These are phyloP conservation scores for Arctium lappa DNA, from an alignment of 129 eudicot species.

Conservation along the genomic window DNA sequence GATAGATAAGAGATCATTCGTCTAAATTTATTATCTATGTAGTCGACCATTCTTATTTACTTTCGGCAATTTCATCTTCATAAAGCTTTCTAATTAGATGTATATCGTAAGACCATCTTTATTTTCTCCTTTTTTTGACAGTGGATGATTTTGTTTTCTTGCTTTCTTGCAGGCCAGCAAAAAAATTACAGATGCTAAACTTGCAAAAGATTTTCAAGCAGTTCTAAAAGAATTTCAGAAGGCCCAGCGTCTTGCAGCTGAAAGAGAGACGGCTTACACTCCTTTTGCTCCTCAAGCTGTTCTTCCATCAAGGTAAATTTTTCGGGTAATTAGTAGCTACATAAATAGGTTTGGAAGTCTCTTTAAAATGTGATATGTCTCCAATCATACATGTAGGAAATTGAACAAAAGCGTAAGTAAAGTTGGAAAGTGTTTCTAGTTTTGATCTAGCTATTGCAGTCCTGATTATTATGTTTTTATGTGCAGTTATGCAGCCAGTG, in stretches of 20 bases:
- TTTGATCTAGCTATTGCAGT: neutral
- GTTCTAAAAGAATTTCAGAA: slow-evolving; percentile 90
- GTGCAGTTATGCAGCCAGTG: slow-evolving; percentile 64
- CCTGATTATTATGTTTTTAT: neutral
- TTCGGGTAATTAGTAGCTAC: neutral
- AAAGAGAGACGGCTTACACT: slow-evolving; percentile 88
- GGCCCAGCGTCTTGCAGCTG: slow-evolving; percentile 94
- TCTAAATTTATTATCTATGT: neutral
- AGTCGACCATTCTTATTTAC: neutral
- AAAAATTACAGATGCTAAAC: slow-evolving; percentile 93
- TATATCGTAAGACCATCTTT: neutral
- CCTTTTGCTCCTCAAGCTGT: slow-evolving; percentile 77
- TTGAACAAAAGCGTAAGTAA: neutral
- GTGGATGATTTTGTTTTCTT: neutral
- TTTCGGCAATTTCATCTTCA: neutral
- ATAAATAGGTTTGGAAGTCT: neutral
- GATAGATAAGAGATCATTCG: neutral
- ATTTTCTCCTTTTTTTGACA: neutral
- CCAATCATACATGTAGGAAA: neutral
- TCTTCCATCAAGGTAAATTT: slow-evolving; percentile 76
- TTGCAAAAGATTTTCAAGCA: slow-evolving; percentile 94
- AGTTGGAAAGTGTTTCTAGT: neutral
- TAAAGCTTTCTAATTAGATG: neutral
- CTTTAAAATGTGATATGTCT: neutral
- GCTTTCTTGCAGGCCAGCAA: slow-evolving; percentile 63